Evolutionary conservation across 2,329 filamentous ascomycete species (phyloP), one percentile per base, ranked within the genome.

Genomic region (Cladosporium phlei): DNA sequence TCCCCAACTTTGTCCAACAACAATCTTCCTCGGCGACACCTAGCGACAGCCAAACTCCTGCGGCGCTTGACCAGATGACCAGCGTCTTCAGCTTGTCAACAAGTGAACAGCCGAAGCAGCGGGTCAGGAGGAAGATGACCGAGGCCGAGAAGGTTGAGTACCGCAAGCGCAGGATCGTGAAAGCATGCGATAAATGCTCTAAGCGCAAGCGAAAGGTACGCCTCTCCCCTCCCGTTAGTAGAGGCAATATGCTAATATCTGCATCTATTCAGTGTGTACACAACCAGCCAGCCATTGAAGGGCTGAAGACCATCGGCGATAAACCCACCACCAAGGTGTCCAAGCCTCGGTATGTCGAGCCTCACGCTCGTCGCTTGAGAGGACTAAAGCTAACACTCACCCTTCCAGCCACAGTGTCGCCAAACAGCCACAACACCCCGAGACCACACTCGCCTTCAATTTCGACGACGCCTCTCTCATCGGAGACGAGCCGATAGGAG

Each of bases 91-190:
- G 62, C 49, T 48, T 66, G 5, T 61, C 61, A 17, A 53, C 60
- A 11, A 51, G 49, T 20, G 50, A 56, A 7, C 64, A 64, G 51
- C 61, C 61, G 8, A 65, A 63, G 52, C 63, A 64, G 47, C 55
- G 59, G 35, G 49, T 61, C 20, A 49, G 64, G 24, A 53, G 64
- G 17, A 66, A 66, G 53, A 66, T 66, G 64, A 66, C 64, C 40
- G 63, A 64, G 33, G 58, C 61, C 3, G 64, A 66, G 49, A 65
- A 65, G 55, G 52, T 56, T 38, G 64, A 66, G 54, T 66, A 66
- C 54, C 61, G 63, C 21, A 65, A 65, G 47, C 61, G 63, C 22
- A 52, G 64, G 28, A 63, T 64, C 14, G 63, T 63, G 10, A 65
- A 65, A 48, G 64, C 64, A 7, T 66, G 64, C 52, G 61, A 64